These are phyloP conservation scores for Populus tremula DNA, from an alignment of 345 rosid species.

Conservation along the genomic window DNA sequence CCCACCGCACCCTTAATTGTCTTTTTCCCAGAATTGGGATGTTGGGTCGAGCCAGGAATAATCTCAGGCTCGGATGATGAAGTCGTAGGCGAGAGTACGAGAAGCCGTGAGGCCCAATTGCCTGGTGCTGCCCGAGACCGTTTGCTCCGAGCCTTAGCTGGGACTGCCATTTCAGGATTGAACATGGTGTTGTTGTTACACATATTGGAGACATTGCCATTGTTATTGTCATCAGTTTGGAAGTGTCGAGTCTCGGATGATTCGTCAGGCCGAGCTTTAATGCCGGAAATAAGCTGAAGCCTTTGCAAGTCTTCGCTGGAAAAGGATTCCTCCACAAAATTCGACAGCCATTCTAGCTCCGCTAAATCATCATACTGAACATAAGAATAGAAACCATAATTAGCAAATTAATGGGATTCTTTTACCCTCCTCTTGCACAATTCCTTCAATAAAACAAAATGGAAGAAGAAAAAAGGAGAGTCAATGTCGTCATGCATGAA, in stretches of 20 bases:
- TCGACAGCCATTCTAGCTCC: constrained; percentile 96
- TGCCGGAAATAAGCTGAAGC: constrained; percentile 77
- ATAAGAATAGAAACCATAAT: neutral
- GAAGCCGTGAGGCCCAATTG: constrained; percentile 83
- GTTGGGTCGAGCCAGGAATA: constrained; percentile 7
- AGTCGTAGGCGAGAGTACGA: constrained; percentile 42
- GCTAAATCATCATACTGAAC: constrained; percentile 81
- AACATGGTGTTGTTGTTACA: constrained; percentile 38
- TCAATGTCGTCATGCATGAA: neutral
- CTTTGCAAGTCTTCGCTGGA: constrained; percentile 83
- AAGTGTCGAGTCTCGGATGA: constrained; percentile 38
- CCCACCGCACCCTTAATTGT: constrained; percentile 14
- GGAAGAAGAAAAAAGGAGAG: neutral
- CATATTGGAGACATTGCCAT: neutral
- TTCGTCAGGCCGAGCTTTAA: constrained; percentile 52
- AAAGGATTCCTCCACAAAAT: constrained; percentile 90
- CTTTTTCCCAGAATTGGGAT: constrained; percentile 33
- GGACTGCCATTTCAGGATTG: constrained; percentile 64
- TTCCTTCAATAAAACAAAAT: neutral
- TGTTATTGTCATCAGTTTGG: constrained; percentile 17
- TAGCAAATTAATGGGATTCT: neutral
- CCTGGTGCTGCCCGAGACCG: constrained; percentile 78
- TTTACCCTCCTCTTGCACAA: constrained; percentile 1
- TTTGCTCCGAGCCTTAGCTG: constrained; percentile 95
- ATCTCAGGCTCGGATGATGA: constrained; percentile 35